Evolutionary conservation across 352 stramenopile genomes (phyloP).

Genomic region (Phytophthora tubulina): DNA sequence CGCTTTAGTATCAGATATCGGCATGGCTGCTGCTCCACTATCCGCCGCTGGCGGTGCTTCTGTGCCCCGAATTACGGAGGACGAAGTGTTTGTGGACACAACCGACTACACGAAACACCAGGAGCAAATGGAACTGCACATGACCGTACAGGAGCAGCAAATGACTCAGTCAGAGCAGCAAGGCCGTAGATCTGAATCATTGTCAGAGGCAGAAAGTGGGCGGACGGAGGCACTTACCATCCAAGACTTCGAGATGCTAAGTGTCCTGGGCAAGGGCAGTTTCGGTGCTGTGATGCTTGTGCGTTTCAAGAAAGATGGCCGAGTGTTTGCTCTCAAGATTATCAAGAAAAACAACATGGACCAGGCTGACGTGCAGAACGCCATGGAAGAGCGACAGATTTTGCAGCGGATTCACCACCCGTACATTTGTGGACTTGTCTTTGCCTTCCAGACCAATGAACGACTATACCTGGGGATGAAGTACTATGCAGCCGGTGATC

Average conservation of each 20-base stretch:
- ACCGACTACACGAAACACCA: slow-evolving; percentile 45
- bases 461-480: slow-evolving; percentile 92
- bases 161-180: slow-evolving; percentile 20
- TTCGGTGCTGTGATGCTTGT: slow-evolving; percentile 92
- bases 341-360: slow-evolving; percentile 93
- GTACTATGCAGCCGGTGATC: slow-evolving; percentile 88
- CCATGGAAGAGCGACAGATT: slow-evolving; percentile 91
- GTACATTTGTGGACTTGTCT: slow-evolving; percentile 90
- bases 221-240: slow-evolving; percentile 77
- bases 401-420: slow-evolving; percentile 89
- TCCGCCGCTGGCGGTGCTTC: slow-evolving; percentile 13
- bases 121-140: slow-evolving; percentile 39
- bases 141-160: slow-evolving; percentile 29
- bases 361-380: slow-evolving; percentile 83
- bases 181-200: slow-evolving; percentile 11
- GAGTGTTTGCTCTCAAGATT: slow-evolving; percentile 91
- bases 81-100: slow-evolving; percentile 48
- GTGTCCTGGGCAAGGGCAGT: slow-evolving; percentile 86
- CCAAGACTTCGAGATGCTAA: slow-evolving; percentile 93
- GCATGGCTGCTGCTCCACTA: slow-evolving; percentile 8
- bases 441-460: slow-evolving; percentile 91
- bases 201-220: slow-evolving; percentile 23
- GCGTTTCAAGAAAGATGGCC: slow-evolving; percentile 89
- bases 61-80: slow-evolving; percentile 45
- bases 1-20: slow-evolving; percentile 20